Evolutionary conservation across 129 eudicot genomes (phyloP), one percentile per base, ranked within the genome.

Genomic region (Lonicera japonica): DNA sequence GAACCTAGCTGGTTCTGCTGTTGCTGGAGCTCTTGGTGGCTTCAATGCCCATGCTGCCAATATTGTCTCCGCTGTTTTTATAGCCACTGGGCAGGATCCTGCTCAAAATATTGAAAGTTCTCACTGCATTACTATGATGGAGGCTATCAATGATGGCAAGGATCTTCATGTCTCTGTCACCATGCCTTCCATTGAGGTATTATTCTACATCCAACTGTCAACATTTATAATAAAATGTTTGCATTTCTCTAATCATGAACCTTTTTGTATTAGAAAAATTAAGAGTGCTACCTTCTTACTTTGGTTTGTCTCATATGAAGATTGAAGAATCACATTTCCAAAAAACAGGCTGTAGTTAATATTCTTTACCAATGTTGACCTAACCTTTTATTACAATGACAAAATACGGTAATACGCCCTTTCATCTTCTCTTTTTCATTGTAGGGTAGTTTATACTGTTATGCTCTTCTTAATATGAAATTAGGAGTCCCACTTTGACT

Each of bases 1-100:
- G 77, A 85, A 85, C 72, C 88, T 85, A 48, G 68, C 88, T 60
- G 95, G 95, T 60, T 86, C 95, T 61, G 95, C 89, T 13, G 15
- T 86, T 63, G 94, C 95, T 61, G 89, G 95, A 56, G 73, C 86
- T 54, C 95, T 86, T 46, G 95, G 95, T 52, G 95, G 95, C 11
- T 86, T 86, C 56, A 86, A 86, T 57, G 94, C 94, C 54, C 94
- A 86, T 50, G 83, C 94, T 46, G 86, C 88, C 70, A 86, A 86
- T 54, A 82, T 86, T 10, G 94, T 85, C 48, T 85, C 94, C 63
- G 85, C 94, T 5, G 47, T 84, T 22, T 84, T 84, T 51, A 80
- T 84, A 61, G 92, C 92, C 67, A 84, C 92, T 0, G 92, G 92
- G 18, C 92, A 84, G 73, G 92, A 84, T 58, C 92, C 92, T 10